A percentile compares a stretch with the other conserved stretches of the same genome.
These are phyloP conservation scores for Penicillium sp. DNA, from an alignment of 2,329 filamentous ascomycete genomes.

Conservation along the genomic window DNA sequence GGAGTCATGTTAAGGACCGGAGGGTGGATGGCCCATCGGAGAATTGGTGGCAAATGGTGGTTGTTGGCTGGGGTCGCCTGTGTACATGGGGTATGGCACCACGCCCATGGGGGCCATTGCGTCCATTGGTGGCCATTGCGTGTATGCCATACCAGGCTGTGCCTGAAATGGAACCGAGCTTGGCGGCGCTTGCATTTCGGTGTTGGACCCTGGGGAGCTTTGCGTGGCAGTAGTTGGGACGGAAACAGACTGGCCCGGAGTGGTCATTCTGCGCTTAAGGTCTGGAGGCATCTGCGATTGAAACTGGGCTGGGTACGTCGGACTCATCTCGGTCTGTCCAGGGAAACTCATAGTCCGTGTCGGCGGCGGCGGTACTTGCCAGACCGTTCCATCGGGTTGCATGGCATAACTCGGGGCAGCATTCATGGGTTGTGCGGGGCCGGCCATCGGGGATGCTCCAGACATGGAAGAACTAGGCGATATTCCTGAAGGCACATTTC, in stretches of 20 bases:
- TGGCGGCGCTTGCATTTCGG: constrained; percentile 25
- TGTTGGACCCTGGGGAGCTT: constrained; percentile 16
- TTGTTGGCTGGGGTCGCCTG: constrained; percentile 24
- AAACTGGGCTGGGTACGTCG: constrained; percentile 28
- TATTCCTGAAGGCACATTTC: constrained; percentile 25
- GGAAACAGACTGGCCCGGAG: constrained; percentile 27
- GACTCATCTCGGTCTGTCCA: constrained; percentile 27
- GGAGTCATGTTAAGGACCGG: constrained; percentile 20
- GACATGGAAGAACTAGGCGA: constrained; percentile 28
- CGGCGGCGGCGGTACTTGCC: constrained; percentile 29
- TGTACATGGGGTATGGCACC: constrained; percentile 32
- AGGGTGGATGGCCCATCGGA: constrained; percentile 31
- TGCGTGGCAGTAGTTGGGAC: constrained; percentile 19
- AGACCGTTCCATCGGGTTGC: constrained; percentile 35
- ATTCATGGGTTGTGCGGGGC: constrained; percentile 29
- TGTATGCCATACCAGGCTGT: constrained; percentile 27
- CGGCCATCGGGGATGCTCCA: constrained; percentile 28
- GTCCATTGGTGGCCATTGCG: constrained; percentile 27
- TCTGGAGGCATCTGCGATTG: constrained; percentile 28
- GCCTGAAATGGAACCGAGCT: constrained; percentile 29
- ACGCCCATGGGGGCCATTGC: constrained; percentile 28
- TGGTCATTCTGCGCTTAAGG: constrained; percentile 36
- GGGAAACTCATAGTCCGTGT: constrained; percentile 34
- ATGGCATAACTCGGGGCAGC: constrained; percentile 29
- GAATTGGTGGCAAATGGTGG: constrained; percentile 23